Evolutionary conservation across 2,329 filamentous ascomycete genomes (phyloP), one percentile per base, ranked within the genome.

Genomic region (Pyrenophora tritici-repentis): DNA sequence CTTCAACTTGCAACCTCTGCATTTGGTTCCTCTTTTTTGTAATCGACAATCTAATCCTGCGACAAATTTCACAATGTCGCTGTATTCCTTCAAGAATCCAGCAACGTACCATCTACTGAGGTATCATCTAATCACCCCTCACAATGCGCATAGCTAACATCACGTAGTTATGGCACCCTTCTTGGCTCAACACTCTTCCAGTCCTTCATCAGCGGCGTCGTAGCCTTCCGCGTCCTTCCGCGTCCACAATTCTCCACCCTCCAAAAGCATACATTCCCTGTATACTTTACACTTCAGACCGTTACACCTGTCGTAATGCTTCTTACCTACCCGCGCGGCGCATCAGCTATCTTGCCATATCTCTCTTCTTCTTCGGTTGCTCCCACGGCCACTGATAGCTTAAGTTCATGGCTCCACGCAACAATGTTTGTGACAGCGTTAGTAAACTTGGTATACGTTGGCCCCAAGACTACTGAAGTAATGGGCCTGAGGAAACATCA

Each of bases 101-200:
- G 87, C 83, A 39, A 87, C 88, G 12, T 93, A 91, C 75, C 90
- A 93, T 73, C 82, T 93, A 53, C 77, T 92, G 55, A 85, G 86
- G 86, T 90, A 80, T 26, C 16, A 31, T 16, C 6, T 12, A 6
- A 33, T n/a, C 32, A 16, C 57, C 31, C 9, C 32, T 49, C 47
- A 16, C 42, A 46, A 29, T 24, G 6, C 29, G 34, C 26, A 33
- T 17, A 38, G 17, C 37, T 36, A 20, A 24, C 37, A 6, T 37
- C 36, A 2, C 43, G 13, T 62, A 94, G 90, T 70, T 96, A 95
- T 76, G 91, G 91, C 60, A 91, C 90, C 16, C 83, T 97, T 42
- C 80, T 97, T 12, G 94, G 94, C 58, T 87, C 88, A 22, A 89
- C 91, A 33, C 82, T 96, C 73, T 97, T 91, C 76, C 91, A 97